Base-by-base conservation (phyloP, 2,329 filamentous ascomycete genomes). In the Colletotrichum sp. region DNA sequence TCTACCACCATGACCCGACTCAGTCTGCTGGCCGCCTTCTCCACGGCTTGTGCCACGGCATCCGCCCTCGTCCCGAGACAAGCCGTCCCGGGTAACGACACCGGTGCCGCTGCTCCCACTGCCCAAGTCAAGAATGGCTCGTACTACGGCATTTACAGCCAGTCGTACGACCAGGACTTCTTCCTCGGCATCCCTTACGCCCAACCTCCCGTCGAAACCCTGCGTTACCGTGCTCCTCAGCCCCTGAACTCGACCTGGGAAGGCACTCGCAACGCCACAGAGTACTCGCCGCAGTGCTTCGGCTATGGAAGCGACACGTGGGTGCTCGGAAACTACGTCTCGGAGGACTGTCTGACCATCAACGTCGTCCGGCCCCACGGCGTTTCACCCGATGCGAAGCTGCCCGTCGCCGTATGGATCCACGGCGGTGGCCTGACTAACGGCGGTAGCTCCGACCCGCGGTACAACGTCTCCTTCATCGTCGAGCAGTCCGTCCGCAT, bases 401-500 rank as follows among this genome's bases (percentile, higher is more conserved):
- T 93, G 3, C 92, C 92, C 0, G 89, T 93, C 8, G 87, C 85
- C 16, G 86, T 92, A 0, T 93, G 91, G 90, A 91, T 93, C 32
- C 89, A 92, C 78, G 88, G 88, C 57, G 83, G 84, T 63, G 80
- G 75, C 55, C 72, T 77, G 34, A 72, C 55, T n/a, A 78, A 75
- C 71, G 80, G 79, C 24, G 73, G 78, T 16, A 76, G 78, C 83
- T 18, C 79, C 79, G 88, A 90, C 70, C 80, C 87, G 26, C 86
- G 91, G 34, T 94, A 93, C 81, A 93, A 93, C 80, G 85, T 93
- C 73, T 90, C 88, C 49, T 90, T 88, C 77, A 89, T 93, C 67
- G 89, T 93, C 15, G 81, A 87, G 13, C 87, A 89, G 63, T 87
- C 87, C 0, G 85, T 87, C 6, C 79, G 84, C 52, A 87, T 88